Evolutionary conservation across 768 basidiomycete genomes (phyloP).

Genomic region (Tylopilus cervinicoccineus): DNA sequence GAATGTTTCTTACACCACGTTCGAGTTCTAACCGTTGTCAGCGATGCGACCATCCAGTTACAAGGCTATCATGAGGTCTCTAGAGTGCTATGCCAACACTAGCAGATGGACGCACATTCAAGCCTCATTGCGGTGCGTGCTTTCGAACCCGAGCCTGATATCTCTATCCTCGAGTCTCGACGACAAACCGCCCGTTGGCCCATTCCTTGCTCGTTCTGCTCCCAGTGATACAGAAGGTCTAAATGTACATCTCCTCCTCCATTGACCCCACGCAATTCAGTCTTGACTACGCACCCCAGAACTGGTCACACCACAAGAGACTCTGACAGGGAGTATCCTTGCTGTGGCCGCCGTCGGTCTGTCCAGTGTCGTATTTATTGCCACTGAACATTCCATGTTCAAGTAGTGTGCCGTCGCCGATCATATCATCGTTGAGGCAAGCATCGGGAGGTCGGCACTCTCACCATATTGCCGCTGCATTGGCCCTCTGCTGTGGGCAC

Average conservation of each 20-base stretch:
- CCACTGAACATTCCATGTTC: slow-evolving; percentile 39
- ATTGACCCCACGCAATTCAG: neutral
- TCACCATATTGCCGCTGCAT: slow-evolving; percentile 59
- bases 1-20: neutral
- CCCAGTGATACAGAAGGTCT: slow-evolving; percentile 44
- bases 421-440: slow-evolving; percentile 40
- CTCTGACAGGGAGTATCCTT: slow-evolving; percentile 44
- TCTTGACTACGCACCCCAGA: slow-evolving; percentile 31
- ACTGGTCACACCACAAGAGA: slow-evolving; percentile 42
- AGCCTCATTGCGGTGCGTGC: slow-evolving; percentile 8
- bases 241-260: slow-evolving; percentile 31
- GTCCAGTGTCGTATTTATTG: neutral
- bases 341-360: slow-evolving; percentile 51
- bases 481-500: slow-evolving; percentile 59
- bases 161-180: slow-evolving; percentile 5
- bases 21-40: slow-evolving; percentile 4
- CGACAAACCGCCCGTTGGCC: slow-evolving; percentile 19
- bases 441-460: slow-evolving; percentile 49
- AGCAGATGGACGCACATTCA: slow-evolving; percentile 15
- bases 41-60: slow-evolving; percentile 17
- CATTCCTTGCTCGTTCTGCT: slow-evolving; percentile 30
- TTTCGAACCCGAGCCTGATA: slow-evolving; percentile 13
- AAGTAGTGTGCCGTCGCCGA: slow-evolving; percentile 53
- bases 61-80: no score
- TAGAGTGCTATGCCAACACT: slow-evolving; percentile 11